phyloP scores from a whole-genome alignment of 2,329 filamentous ascomycete genomes.

The Pseudopyricularia cyperi region DNA sequence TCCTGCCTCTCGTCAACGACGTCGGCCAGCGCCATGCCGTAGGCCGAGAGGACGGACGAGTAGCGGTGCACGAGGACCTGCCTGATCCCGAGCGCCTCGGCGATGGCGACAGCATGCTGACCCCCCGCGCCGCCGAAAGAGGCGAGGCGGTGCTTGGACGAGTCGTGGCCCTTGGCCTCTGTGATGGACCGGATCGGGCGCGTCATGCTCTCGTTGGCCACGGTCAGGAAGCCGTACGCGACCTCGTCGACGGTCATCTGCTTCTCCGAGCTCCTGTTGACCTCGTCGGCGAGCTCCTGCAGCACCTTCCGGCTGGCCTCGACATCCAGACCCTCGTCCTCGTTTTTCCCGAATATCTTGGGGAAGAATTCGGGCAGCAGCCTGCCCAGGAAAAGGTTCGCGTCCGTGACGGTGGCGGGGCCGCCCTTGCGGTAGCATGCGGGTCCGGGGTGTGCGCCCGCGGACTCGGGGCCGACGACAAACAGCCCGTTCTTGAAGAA shows the following conservation, averaged over 20 bases:
- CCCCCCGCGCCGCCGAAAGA: conserved; percentile 63
- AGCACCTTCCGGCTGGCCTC: conserved; percentile 49
- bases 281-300: conserved; percentile 59
- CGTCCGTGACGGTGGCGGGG: conserved; percentile 54
- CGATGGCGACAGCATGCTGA: conserved; percentile 58
- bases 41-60: conserved; percentile 42
- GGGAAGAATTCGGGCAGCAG: conserved; percentile 46
- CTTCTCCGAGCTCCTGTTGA: conserved; percentile 61
- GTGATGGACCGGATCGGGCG: conserved; percentile 59
- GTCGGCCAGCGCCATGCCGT: conserved; percentile 24
- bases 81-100: conserved; percentile 52
- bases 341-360: conserved; percentile 54
- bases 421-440: conserved; percentile 55
- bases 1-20: conserved; percentile 19
- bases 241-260: conserved; percentile 70
- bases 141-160: conserved; percentile 53
- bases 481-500: conserved; percentile 69
- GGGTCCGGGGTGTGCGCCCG: conserved; percentile 52
- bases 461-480: conserved; percentile 54
- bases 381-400: conserved; percentile 51
- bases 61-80: conserved; percentile 59
- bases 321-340: conserved; percentile 34
- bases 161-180: conserved; percentile 59
- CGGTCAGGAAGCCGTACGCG: conserved; percentile 66
- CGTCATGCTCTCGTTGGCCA: conserved; percentile 60